Evolutionary conservation across 1,284 basidiomycete genomes (phyloP).

Genomic region (Cutaneotrichosporon sp.): DNA sequence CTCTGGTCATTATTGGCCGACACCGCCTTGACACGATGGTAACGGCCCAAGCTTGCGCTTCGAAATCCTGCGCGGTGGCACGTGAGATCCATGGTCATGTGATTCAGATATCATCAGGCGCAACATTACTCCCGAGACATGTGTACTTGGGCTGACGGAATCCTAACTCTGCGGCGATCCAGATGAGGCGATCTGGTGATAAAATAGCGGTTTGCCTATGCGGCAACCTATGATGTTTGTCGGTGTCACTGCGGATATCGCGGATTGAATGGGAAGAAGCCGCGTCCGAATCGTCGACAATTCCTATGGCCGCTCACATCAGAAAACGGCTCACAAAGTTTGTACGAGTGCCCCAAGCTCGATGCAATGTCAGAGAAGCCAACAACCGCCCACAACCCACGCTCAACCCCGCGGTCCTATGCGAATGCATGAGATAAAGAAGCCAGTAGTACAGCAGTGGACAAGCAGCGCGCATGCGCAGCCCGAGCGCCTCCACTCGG

Average conservation of each 20-base stretch:
- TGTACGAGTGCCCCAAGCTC: background rate
- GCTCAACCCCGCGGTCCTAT: slow-evolving; percentile 5
- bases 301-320: background rate
- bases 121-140: background rate
- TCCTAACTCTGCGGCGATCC: too few species aligned
- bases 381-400: background rate
- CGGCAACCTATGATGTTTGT: too few species aligned
- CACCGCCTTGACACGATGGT: background rate
- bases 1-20: background rate
- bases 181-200: too few species aligned
- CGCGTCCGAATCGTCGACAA: too few species aligned
- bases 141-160: background rate
- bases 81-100: background rate
- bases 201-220: too few species aligned
- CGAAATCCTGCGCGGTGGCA: background rate
- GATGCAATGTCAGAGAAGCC: background rate
- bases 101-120: background rate
- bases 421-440: slow-evolving; percentile 21
- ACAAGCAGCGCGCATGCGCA: slow-evolving; percentile 12
- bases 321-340: background rate
- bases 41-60: background rate
- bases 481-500: slow-evolving; percentile 2
- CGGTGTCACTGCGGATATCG: too few species aligned
- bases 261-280: too few species aligned
- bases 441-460: slow-evolving; percentile 21